Evolutionary conservation across 257 asterid genomes (phyloP).

Genomic region (Nicotiana undulata): DNA sequence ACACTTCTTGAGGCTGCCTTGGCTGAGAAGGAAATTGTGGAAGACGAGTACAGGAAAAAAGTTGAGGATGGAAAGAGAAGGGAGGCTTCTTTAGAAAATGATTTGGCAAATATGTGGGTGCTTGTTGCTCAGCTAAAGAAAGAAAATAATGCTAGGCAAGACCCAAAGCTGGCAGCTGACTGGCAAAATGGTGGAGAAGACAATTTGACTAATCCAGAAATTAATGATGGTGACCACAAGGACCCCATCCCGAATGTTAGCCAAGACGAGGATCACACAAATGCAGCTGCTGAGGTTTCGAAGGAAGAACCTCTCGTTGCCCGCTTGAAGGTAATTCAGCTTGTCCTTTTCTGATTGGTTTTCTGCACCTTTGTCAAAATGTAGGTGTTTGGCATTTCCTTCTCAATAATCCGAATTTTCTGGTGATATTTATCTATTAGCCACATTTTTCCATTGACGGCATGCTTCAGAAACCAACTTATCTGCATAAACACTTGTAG

Average conservation of each 20-base stretch:
- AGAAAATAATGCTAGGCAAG: slow-evolving; percentile 43
- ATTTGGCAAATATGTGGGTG: slow-evolving; percentile 98
- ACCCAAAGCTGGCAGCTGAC: slow-evolving; percentile 26
- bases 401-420: not conserved
- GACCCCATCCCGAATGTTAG: slow-evolving; percentile 28
- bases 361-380: not conserved
- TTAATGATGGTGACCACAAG: slow-evolving; percentile 32
- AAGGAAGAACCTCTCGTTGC: slow-evolving; percentile 86
- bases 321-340: slow-evolving; percentile 62
- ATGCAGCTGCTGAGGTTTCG: slow-evolving; percentile 33
- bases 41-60: slow-evolving; percentile 74
- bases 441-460: not conserved
- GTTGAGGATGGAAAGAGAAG: slow-evolving; percentile 79
- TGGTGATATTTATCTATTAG: not conserved
- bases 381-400: not conserved
- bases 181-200: slow-evolving; percentile 29
- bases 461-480: not conserved
- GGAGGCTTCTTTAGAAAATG: slow-evolving; percentile 88
- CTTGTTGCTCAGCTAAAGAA: slow-evolving; percentile 94
- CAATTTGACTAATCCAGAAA: slow-evolving; percentile 28
- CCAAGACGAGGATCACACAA: slow-evolving; percentile 26
- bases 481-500: not conserved
- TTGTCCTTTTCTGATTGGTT: slow-evolving; percentile 1
- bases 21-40: slow-evolving; percentile 75
- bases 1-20: slow-evolving; percentile 83